phyloP scores from a whole-genome alignment of 306 rosid genomes.

The Chamaecrista fasciculata region DNA sequence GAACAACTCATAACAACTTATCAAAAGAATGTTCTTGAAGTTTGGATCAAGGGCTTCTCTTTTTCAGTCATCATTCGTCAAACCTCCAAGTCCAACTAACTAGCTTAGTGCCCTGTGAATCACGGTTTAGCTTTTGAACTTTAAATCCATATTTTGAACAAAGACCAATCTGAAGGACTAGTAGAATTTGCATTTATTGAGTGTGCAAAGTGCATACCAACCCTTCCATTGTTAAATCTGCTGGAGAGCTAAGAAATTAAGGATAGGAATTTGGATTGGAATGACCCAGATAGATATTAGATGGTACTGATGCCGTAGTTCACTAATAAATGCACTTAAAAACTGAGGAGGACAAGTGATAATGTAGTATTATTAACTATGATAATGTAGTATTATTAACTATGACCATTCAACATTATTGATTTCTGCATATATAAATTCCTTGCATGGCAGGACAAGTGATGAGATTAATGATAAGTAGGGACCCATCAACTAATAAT shows the following conservation, averaged over 20 bases:
- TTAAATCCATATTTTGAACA: conserved; percentile 8
- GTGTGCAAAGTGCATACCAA: conserved; percentile 27
- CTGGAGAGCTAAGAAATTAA: background rate
- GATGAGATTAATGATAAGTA: background rate
- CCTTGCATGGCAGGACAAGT: conserved; percentile 32
- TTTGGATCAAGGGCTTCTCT: too few relatives aligned
- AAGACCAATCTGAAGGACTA: background rate
- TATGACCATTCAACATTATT: conserved; percentile 30
- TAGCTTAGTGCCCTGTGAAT: background rate
- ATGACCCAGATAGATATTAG: conserved; percentile 20
- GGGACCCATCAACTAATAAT: conserved; percentile 20
- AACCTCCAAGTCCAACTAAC: background rate
- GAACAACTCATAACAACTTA: conserved; percentile 33
- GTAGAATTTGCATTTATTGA: conserved; percentile 45
- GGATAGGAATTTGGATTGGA: too few relatives aligned
- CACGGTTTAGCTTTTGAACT: conserved; percentile 3
- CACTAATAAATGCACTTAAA: conserved; percentile 35
- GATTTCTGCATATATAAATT: conserved; percentile 3
- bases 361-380: background rate
- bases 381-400: background rate
- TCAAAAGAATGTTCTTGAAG: conserved; percentile 27
- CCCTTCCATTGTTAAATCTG: conserved; percentile 17
- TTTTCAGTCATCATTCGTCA: conserved; percentile 24
- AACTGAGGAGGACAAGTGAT: too few relatives aligned
- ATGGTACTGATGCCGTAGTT: conserved; percentile 42